Base-by-base conservation (phyloP, 805 yeast genomes). In the Suhomyces canberraensis region DNA sequence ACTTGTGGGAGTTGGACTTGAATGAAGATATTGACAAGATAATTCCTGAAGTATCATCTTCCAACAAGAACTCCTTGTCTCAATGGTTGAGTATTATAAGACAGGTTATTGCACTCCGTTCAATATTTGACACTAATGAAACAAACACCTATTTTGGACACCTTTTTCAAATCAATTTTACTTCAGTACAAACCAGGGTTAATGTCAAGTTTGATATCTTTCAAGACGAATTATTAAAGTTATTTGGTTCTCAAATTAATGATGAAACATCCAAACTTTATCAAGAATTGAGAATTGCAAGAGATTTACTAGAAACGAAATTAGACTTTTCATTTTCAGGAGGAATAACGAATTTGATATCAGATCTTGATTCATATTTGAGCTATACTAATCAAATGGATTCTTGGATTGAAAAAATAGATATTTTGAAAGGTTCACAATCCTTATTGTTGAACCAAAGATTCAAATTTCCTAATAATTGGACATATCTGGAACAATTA, bases 401-500 rank as follows among this genome's bases (percentile, higher is more conserved):
- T 7, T 28, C 25, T 6, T 58, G 61, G 68, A 28, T 7, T 4
- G 35, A 37, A 3, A 63, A 15, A 25, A 32, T 25, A 3, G 33
- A 35, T 16, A 16, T 20, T 5, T 37, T 46, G 25, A 31, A 40
- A 32, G 24, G 32, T 4, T 41, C 52, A 4, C 83, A 79, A 38
- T 47, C 50, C 3, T 40, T 66, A 2, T 48, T 79, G 7, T 41
- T 62, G 1, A 65, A 69, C 19, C 60, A 67, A n/a, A 59, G 81
- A 29, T 72, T 59, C 41, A 64, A 63, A 16, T 70, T 77, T 33
- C 75, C 81, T 0, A 24, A 58, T 0, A 70, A 71, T 19, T 82
- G 89, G 83, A 42, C 80, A 1, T 76, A 64, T 51, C 64, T 63
- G 31, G 93, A 84, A 27, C 95, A 86, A 46, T 39, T 86, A 0